phyloP scores from a whole-genome alignment of 108 stramenopile genomes.

The Conticribra guillardii region DNA sequence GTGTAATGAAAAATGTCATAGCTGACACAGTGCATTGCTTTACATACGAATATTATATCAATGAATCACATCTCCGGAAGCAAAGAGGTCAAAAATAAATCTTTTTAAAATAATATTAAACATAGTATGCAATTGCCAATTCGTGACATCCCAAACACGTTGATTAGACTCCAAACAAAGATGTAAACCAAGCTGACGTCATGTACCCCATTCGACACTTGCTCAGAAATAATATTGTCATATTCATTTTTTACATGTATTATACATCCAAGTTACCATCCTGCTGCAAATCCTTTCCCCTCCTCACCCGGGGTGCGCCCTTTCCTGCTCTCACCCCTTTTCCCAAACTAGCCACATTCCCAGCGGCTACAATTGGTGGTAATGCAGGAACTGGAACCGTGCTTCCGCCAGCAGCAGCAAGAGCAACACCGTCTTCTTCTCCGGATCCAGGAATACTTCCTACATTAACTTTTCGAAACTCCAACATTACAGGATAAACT shows the following conservation, averaged over 20 bases:
- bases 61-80: no score
- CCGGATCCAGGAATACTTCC: conserved; percentile 22
- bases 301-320: conserved; percentile 7
- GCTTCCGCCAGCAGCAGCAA: not conserved
- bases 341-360: not conserved
- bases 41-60: no score
- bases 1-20: no score
- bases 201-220: no score
- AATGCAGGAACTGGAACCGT: not conserved
- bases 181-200: no score
- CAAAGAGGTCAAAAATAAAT: no score
- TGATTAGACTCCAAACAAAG: no score
- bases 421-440: not conserved
- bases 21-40: no score
- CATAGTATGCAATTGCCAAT: no score
- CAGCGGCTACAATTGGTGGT: conserved; percentile 3
- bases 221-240: no score
- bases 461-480: conserved; percentile 70
- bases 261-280: not conserved
- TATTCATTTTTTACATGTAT: not conserved
- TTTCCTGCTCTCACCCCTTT: conserved; percentile 4
- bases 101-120: no score
- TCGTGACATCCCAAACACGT: no score
- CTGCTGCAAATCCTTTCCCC: conserved; percentile 18
- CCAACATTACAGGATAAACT: conserved; percentile 78